Conservation (phyloP, 768 basidiomycete species). For the Punctularia strigosozonata region DNA sequence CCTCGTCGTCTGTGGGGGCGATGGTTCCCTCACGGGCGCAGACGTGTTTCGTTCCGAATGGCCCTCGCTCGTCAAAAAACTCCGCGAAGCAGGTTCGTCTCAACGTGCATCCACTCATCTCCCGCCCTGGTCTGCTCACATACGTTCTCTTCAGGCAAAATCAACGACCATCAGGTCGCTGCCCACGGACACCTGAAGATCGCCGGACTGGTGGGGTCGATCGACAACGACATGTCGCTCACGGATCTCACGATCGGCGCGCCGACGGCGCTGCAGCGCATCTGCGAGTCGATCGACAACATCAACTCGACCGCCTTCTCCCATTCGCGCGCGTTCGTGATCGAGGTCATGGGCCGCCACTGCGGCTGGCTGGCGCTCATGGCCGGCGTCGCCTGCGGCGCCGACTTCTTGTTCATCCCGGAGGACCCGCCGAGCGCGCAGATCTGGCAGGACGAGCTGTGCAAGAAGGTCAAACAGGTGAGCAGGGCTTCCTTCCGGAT, state of each 20-base stretch:
- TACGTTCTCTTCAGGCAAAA: conserved; percentile 36
- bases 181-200: conserved; percentile 80
- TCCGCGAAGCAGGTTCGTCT: conserved; percentile 42
- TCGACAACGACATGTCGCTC: conserved; percentile 98
- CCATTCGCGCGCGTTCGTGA: conserved; percentile 94
- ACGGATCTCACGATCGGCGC: conserved; percentile 97
- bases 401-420: conserved; percentile 97
- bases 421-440: conserved; percentile 72
- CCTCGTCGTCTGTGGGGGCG: conserved; percentile 93
- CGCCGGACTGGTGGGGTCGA: conserved; percentile 96
- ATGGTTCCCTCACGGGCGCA: conserved; percentile 93
- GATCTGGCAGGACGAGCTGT: conserved; percentile 92
- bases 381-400: conserved; percentile 76
- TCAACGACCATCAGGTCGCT: conserved; percentile 62
- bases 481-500: no score
- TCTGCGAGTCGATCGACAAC: conserved; percentile 96
- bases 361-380: conserved; percentile 98
- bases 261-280: conserved; percentile 88
- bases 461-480: conserved; percentile 69
- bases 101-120: neutral
- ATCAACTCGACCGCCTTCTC: conserved; percentile 95
- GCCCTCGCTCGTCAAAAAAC: conserved; percentile 68
- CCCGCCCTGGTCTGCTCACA: neutral
- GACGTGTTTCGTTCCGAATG: conserved; percentile 91
- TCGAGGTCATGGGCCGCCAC: conserved; percentile 99